Evolutionary conservation across 306 rosid species (phyloP), one percentile per base, ranked within the genome.

Genomic region (Rubus parviflorus): DNA sequence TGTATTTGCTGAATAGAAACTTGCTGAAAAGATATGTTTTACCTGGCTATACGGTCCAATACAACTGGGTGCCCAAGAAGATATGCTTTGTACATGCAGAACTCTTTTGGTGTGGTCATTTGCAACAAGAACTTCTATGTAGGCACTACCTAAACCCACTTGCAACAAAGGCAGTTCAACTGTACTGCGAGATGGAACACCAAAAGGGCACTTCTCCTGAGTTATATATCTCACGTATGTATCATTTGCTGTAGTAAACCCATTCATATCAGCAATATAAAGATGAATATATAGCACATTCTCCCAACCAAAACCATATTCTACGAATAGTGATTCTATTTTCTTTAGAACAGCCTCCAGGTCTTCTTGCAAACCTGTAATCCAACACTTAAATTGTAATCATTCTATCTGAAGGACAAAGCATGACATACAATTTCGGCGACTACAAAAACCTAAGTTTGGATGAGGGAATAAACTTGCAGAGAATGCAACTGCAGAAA

Each of bases 1-100:
- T 48, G 74, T 51, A 25, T 51, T 71, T 57, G 14, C 49, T 30
- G 35, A 30, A 1, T 1, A 30, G 35, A 1, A 30, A 30, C 35
- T 71, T 57, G 14, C 49, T 53, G 52, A 57, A 38, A 63, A 68
- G 58, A 40, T 54, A 72, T 61, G 74, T 43, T 25, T 67, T 80
- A 94, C 98, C 96, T 94, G 97, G 82, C 97, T 94, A 87, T 94
- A 94, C 51, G 98, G 98, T 83, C 98, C 98, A 86, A 94, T 94
- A 89, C 97, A 90, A 90, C 98, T 94, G 75, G 98, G 98, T 49
- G 98, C 98, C 98, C 98, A 94, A 60, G 86, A 80, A 43, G 98
- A 94, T 70, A 94, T 90, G 80, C 98, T 92, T 71, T 94, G 98
- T 64, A 94, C 98, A 78, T 94, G 98, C 74, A 94, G 92, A 87